Evolutionary conservation across 495 filamentous ascomycete genomes (phyloP).

Genomic region (Sporormia fimetaria): DNA sequence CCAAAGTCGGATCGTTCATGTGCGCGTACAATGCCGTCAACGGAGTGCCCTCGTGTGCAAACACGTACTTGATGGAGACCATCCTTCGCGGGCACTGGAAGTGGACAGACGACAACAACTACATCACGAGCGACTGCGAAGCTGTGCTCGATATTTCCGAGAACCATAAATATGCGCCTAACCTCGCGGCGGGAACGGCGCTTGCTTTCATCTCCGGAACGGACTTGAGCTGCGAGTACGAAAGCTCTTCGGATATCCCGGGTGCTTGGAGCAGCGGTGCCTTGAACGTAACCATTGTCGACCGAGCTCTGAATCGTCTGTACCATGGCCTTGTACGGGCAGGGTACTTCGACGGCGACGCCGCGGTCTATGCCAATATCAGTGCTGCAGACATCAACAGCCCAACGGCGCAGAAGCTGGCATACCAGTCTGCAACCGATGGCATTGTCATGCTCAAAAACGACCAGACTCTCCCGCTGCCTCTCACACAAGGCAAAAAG

Average conservation of each 20-base stretch:
- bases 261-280: conserved; percentile 10
- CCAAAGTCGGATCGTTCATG: conserved; percentile 48
- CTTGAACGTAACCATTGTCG: conserved; percentile 4
- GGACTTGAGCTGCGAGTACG: conserved; percentile 9
- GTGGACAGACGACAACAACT: conserved; percentile 40
- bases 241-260: conserved; percentile 8
- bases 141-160: conserved; percentile 34
- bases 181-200: conserved; percentile 27
- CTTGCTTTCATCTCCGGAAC: conserved; percentile 20
- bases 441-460: conserved; percentile 12
- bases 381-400: conserved; percentile 3
- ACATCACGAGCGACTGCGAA: conserved; percentile 47
- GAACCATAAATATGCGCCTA: conserved; percentile 30
- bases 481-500: conserved; percentile 22
- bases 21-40: conserved; percentile 53
- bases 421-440: conserved; percentile 2
- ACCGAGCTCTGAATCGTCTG: conserved; percentile 5
- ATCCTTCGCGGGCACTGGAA: conserved; percentile 44
- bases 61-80: conserved; percentile 45
- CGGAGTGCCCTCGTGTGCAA: conserved; percentile 45
- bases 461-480: conserved; percentile 25
- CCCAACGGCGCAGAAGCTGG: conserved; percentile 1
- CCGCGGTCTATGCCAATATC: conserved; percentile 4
- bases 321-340: conserved; percentile 11
- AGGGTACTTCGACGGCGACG: conserved; percentile 5